Conservation (phyloP, 495 filamentous ascomycete species). For the Sporormia fimetaria region DNA sequence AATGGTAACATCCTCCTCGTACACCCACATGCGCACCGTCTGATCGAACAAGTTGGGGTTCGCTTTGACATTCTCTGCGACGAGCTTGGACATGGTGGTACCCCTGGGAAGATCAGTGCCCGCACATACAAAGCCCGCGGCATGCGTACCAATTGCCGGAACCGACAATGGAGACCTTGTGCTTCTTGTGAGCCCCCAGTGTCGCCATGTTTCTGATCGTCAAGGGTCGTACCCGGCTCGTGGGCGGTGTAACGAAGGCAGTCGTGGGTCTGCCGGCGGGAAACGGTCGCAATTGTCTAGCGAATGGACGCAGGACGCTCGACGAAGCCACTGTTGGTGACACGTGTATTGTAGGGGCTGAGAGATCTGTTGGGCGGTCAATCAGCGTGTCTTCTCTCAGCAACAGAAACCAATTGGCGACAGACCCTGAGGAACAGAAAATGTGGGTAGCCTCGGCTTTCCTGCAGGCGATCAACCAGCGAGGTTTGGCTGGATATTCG, state of each 20-base stretch:
- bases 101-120: slow-evolving; percentile 46
- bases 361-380: too few species aligned
- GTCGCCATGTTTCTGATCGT: slow-evolving; percentile 32
- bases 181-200: slow-evolving; percentile 46
- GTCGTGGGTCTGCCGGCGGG: slow-evolving; percentile 2
- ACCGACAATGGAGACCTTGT: slow-evolving; percentile 89
- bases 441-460: too few species aligned
- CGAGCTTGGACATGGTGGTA: slow-evolving; percentile 90
- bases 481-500: too few species aligned
- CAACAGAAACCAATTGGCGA: too few species aligned
- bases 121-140: background rate
- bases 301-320: too few species aligned
- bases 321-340: too few species aligned
- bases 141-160: slow-evolving; percentile 82
- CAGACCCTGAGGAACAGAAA: too few species aligned
- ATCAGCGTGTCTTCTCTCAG: too few species aligned
- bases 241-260: background rate
- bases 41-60: slow-evolving; percentile 72
- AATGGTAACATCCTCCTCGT: slow-evolving; percentile 71
- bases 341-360: too few species aligned
- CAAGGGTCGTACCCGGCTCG: background rate
- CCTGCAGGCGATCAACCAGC: too few species aligned
- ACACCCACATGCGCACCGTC: slow-evolving; percentile 96
- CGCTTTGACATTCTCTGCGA: slow-evolving; percentile 76
- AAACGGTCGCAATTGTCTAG: slow-evolving; percentile 2